Evolutionary conservation across 257 asterid species (phyloP), one percentile per base, ranked within the genome.

Genomic region (Nicotiana benthamiana): DNA sequence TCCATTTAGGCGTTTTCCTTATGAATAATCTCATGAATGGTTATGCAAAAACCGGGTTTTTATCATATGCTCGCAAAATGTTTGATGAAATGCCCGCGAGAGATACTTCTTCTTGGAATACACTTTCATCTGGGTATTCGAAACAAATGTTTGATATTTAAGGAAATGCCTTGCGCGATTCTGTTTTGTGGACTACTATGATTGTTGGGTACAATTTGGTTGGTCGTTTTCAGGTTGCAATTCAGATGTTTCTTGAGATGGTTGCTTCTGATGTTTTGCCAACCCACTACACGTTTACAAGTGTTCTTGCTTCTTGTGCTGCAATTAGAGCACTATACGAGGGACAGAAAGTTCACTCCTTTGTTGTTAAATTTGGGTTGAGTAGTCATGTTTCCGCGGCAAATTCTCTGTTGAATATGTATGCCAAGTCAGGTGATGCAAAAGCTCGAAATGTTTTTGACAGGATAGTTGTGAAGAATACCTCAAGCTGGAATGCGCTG

Each of bases 121-220:
- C 97, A 3, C 83, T 94, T 28, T 80, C 93, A 78, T 93, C 97
- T n/a, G 95, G 93, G 2, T 93, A 90, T 63, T 92, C 93, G 0
- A 93, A 92, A 84, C 85, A 82, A 80, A 1, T 85, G 65, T 65
- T 54, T 61, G 4, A 46, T 94, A 12, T 94, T 94, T 84, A 65
- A 86, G 36, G 82, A 81, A 82, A 81, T 87, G 86, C 91, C 94
- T 5, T 83, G 82, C 89, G 89, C 3, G 98, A 94, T 86, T 91
- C 97, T 54, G 91, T 92, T 79, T 92, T 97, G 4, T 94, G 97
- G 98, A 93, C 97, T 5, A 88, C 95, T 0, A 86, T 94, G 91
- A 92, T 94, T 15, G 93, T 89, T 80, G 97, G 98, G 81, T 89
- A 88, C 80, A 91, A 89, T 66, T 90, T 66, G 6, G 78, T 84